Base-by-base conservation (phyloP, 2,329 filamentous ascomycete genomes). In the Teratosphaeria viscida region DNA sequence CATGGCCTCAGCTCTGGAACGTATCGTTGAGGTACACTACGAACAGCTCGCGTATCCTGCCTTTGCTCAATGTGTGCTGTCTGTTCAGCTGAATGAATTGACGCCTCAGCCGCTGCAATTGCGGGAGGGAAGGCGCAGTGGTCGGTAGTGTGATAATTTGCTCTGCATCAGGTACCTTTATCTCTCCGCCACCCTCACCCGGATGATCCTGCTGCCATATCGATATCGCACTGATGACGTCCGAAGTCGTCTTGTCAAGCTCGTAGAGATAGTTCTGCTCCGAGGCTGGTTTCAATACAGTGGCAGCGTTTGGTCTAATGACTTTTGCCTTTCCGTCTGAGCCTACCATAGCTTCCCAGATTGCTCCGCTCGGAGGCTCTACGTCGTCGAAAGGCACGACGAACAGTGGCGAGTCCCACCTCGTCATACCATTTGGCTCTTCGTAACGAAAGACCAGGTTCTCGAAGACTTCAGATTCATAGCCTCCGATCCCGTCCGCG, bases 351-450 rank as follows among this genome's bases (percentile, higher is more conserved):
- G 85, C 82, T 52, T 92, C 87, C 89, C 89, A 94, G 59, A 94
- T 81, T 59, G 81, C 79, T 55, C 86, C 83, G 62, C 85, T 87
- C 1, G 85, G 84, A n/a, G 81, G 81, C 60, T 80, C 80, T 59
- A 82, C 81, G 70, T 95, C 90, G 53, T 91, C 86, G 79, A 86
- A 89, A 11, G 90, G 81, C 0, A 94, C 80, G 3, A 87, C 87
- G 74, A 92, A 94, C 2, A 94, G 79, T 1, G 90, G 89, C 58
- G 86, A 88, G 71, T 95, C 89, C 90, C 90, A 95, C 52, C 89
- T 78, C 2, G 82, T 86, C 88, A 92, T 92, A 26, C 86, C 83
- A 71, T 92, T 94, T 14, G 90, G 89, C 74, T 95, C 89, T 73
- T 95, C 89, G 71, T 92, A 92, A 58, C 89, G 81, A 70, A 90